A percentile compares a stretch with the other conserved stretches of the same genome.
phyloP scores from a whole-genome alignment of 1,139 yeast species.

The Zhuliangozyma parablackwelliae region DNA sequence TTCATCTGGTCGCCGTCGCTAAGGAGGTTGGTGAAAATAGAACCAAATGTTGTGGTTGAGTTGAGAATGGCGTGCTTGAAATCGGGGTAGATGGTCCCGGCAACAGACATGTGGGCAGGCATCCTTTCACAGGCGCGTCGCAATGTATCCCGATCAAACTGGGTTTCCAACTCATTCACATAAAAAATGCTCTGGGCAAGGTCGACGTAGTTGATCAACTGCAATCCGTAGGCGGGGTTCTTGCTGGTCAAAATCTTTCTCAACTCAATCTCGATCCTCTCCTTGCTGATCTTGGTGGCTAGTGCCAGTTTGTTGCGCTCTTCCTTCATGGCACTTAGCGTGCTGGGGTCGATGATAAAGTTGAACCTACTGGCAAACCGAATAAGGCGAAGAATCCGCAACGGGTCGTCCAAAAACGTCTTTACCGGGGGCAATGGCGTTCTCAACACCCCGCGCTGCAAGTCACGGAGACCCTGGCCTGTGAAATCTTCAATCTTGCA shows the following conservation, averaged over 20 bases:
- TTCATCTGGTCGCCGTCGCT: conserved; percentile 21
- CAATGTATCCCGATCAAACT: conserved; percentile 13
- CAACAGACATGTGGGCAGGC: conserved; percentile 16
- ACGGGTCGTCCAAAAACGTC: conserved; percentile 91
- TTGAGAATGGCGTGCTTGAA: conserved; percentile 12
- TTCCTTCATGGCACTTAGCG: conserved; percentile 63
- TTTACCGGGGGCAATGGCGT: conserved; percentile 84
- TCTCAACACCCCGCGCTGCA: conserved; percentile 63
- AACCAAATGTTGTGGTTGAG: conserved; percentile 4
- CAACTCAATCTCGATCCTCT: conserved; percentile 84
- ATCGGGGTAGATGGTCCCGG: conserved; percentile 18
- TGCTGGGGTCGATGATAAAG: conserved; percentile 57
- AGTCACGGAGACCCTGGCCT: conserved; percentile 65
- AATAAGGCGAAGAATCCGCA: conserved; percentile 77
- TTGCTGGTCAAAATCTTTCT: conserved; percentile 65
- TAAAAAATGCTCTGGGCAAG: conserved; percentile 60
- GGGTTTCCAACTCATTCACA: conserved; percentile 25
- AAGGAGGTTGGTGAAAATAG: conserved; percentile 9
- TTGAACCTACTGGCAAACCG: conserved; percentile 81
- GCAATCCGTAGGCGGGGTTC: conserved; percentile 63
- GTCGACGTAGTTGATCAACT: conserved; percentile 50
- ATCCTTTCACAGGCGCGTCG: conserved; percentile 6
- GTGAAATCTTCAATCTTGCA: conserved; percentile 81
- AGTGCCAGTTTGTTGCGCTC: conserved; percentile 56
- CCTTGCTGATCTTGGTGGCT: conserved; percentile 74